Evolutionary conservation across 768 basidiomycete genomes (phyloP).

Genomic region (Fistulinella prunicolor): DNA sequence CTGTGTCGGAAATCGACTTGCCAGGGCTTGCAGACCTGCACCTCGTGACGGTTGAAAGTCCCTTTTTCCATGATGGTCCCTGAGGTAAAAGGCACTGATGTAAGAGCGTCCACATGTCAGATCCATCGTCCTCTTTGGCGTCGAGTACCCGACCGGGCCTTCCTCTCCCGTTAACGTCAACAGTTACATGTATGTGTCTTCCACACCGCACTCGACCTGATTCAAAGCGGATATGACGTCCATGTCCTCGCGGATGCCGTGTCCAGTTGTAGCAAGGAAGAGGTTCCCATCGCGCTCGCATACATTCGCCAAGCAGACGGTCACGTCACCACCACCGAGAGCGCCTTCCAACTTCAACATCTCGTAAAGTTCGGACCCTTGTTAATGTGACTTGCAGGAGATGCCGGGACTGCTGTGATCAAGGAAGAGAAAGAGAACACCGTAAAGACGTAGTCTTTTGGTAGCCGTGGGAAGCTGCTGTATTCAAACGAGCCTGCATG

Average conservation of each 20-base stretch:
- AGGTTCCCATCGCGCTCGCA: conserved; percentile 72
- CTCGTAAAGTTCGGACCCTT: conserved; percentile 10
- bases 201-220: conserved; percentile 74
- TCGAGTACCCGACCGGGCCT: conserved; percentile 54
- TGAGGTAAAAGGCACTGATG: conserved; percentile 56
- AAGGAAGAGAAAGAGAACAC: conserved; percentile 78
- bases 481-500: no score
- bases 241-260: conserved; percentile 83
- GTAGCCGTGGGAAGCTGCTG: conserved; percentile 35
- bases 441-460: conserved; percentile 30
- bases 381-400: conserved; percentile 39
- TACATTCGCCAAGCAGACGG: conserved; percentile 73
- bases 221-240: conserved; percentile 47
- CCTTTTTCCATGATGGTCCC: conserved; percentile 84
- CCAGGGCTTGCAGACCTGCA: conserved; percentile 52
- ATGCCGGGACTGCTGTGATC: conserved; percentile 66
- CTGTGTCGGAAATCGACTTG: conserved; percentile 58
- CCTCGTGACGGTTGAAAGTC: conserved; percentile 68
- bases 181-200: conserved; percentile 89
- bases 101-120: conserved; percentile 44
- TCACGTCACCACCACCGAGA: conserved; percentile 77
- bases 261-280: conserved; percentile 76
- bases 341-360: conserved; percentile 76
- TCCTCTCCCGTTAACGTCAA: conserved; percentile 4
- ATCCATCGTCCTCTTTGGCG: conserved; percentile 78